Evolutionary conservation across 2,329 filamentous ascomycete genomes (phyloP), one percentile per base, ranked within the genome.

Genomic region (Cryphonectria japonica): DNA sequence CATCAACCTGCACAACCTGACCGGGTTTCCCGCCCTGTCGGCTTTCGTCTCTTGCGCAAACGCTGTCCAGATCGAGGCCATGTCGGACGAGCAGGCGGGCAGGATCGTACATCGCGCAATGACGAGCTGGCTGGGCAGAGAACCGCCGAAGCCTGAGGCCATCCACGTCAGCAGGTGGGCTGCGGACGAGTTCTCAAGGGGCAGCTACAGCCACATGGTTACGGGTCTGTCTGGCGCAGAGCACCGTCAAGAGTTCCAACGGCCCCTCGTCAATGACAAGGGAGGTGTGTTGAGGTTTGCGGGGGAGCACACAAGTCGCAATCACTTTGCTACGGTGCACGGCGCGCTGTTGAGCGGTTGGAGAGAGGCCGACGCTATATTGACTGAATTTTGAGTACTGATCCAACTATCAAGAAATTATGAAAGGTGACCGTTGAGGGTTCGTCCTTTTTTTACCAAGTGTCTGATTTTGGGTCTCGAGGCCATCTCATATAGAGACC

Each of bases 261-360:
- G 11, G 62, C 62, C 68, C 16, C n/a, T 66, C 22, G 52, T 66
- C 46, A 61, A 61, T 16, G 19, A 29, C 3, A 54, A 62, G 13
- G 68, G 68, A 13, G 68, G 46, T 5, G 62, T 66, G 13, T 19
- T 69, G 54, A 50, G 68, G 52, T 69, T 69, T 54, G 68, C 68
- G 9, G 68, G 68, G 22, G 68, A 69, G 63, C 68, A 69, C 39
- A 69, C 68, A 22, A 69, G 68, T 32, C 26, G 62, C 13, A 65
- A 69, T 43, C 68, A 69, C 34, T 69, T 69, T 66, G 68, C 68
- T 52, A 69, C 68, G 22, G 68, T 66, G 52, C 68, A 69, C 29
- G 68, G 68, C 13, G 68, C 68, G 52, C 57, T 69, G 22, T 16
- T 66, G 52, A 69, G 68, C 29, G 68, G 68, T 2, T 66, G 68